These are phyloP conservation scores for Tolypocladium pustulatum DNA, from an alignment of 2,329 filamentous ascomycete genomes.

Conservation along the genomic window DNA sequence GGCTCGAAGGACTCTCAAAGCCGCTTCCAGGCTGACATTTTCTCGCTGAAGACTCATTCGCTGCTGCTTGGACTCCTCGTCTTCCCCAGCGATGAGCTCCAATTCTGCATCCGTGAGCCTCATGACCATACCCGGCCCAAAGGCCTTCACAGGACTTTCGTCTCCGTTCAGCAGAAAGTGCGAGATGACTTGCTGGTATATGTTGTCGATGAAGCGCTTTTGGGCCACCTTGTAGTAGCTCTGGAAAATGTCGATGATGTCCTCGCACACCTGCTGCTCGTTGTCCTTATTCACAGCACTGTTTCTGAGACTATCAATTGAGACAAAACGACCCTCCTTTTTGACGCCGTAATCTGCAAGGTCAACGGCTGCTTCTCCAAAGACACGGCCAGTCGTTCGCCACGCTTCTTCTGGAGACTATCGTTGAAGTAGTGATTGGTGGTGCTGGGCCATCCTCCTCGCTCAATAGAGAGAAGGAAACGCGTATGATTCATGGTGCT, in stretches of 20 bases:
- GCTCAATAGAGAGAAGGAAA: conserved; percentile 43
- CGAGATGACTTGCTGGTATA: conserved; percentile 48
- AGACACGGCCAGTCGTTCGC: neutral
- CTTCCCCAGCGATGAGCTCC: conserved; percentile 48
- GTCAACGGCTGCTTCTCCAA: neutral
- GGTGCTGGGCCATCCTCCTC: conserved; percentile 33
- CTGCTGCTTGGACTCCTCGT: conserved; percentile 25
- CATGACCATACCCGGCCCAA: conserved; percentile 40
- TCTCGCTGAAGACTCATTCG: conserved; percentile 33
- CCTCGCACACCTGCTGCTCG: conserved; percentile 27
- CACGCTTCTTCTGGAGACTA: conserved; percentile 16
- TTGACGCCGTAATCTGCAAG: neutral
- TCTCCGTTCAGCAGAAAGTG: conserved; percentile 40
- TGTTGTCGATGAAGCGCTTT: conserved; percentile 51
- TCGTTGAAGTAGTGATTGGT: conserved; percentile 42
- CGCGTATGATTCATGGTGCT: conserved; percentile 34
- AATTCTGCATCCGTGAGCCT: conserved; percentile 36
- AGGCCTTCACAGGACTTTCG: conserved; percentile 38
- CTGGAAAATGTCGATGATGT: conserved; percentile 49
- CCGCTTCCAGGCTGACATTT: conserved; percentile 31
- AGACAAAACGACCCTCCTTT: neutral
- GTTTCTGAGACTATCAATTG: neutral
- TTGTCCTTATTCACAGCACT: conserved; percentile 13
- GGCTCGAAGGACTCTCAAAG: conserved; percentile 13
- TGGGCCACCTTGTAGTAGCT: conserved; percentile 52